A percentile compares a stretch with the other conserved stretches of the same genome.
These are phyloP conservation scores for Novakomyces olei DNA, from an alignment of 805 yeast genomes.

Conservation along the genomic window DNA sequence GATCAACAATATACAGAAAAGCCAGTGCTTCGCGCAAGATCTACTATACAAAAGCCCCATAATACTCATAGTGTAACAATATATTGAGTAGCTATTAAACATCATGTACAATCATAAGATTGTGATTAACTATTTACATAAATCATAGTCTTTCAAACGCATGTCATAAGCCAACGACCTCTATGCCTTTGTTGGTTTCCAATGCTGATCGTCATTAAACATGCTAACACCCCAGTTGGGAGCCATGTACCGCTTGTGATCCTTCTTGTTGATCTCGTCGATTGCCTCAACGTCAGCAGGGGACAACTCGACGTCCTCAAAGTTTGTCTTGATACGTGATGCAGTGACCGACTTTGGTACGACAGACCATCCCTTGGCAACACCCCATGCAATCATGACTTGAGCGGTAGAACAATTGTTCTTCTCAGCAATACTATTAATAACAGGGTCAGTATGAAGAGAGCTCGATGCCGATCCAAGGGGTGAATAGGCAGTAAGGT, in stretches of 20 bases:
- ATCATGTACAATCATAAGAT: too few species aligned
- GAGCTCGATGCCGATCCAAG: conserved; percentile 41
- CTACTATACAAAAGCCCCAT: too few species aligned
- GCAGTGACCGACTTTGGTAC: neutral
- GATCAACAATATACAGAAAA: too few species aligned
- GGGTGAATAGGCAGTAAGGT: conserved; percentile 56
- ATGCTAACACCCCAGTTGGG: conserved; percentile 14
- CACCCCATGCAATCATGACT: neutral
- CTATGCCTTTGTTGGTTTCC: too few species aligned
- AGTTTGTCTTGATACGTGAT: neutral
- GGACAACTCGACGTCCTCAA: neutral
- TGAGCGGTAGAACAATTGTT: conserved; percentile 20
- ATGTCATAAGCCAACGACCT: too few species aligned
- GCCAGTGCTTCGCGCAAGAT: too few species aligned
- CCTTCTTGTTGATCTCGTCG: conserved; percentile 6
- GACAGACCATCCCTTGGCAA: neutral
- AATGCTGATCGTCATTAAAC: conserved; percentile 11
- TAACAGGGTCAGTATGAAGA: conserved; percentile 29
- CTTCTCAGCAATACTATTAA: conserved; percentile 38
- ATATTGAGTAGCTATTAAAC: too few species aligned
- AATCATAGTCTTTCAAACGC: too few species aligned
- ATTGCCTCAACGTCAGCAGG: conserved; percentile 2
- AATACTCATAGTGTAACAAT: too few species aligned
- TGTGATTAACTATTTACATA: too few species aligned
- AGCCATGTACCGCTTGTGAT: conserved; percentile 10